These are phyloP conservation scores for Boletus huronensis DNA, from an alignment of 768 basidiomycete genomes.

Conservation along the genomic window DNA sequence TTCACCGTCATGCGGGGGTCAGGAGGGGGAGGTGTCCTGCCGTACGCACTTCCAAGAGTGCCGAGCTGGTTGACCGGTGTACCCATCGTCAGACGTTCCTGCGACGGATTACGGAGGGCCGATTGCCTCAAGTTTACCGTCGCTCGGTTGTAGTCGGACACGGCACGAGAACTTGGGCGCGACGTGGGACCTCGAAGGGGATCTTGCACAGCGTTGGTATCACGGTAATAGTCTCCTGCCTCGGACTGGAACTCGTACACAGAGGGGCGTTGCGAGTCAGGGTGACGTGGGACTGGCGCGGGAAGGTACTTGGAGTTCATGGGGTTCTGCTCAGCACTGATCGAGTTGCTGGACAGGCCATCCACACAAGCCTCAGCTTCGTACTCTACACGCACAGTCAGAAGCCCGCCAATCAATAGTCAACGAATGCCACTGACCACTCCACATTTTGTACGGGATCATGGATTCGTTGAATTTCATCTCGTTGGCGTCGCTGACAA, in stretches of 20 bases:
- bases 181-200: constrained; percentile 25
- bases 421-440: constrained; percentile 41
- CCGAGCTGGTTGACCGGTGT: constrained; percentile 36
- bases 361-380: constrained; percentile 61
- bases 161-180: constrained; percentile 32
- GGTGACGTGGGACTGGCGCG: constrained; percentile 36
- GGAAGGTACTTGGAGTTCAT: constrained; percentile 23
- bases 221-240: constrained; percentile 58
- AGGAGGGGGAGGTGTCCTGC: constrained; percentile 39
- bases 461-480: constrained; percentile 74
- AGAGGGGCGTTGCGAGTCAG: constrained; percentile 39
- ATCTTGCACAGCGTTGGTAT: constrained; percentile 44
- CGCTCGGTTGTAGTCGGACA: constrained; percentile 31
- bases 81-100: constrained; percentile 37
- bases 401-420: neutral
- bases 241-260: constrained; percentile 43
- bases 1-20: constrained; percentile 47
- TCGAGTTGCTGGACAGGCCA: constrained; percentile 46
- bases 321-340: constrained; percentile 28
- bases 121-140: constrained; percentile 23
- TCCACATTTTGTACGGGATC: constrained; percentile 73
- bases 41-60: constrained; percentile 38
- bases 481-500: constrained; percentile 50
- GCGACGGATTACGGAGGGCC: constrained; percentile 29
- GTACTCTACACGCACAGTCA: constrained; percentile 45